Evolutionary conservation across 1,139 yeast genomes (phyloP), one percentile per base, ranked within the genome.

Genomic region (Zhuliangozyma blackwelliae): DNA sequence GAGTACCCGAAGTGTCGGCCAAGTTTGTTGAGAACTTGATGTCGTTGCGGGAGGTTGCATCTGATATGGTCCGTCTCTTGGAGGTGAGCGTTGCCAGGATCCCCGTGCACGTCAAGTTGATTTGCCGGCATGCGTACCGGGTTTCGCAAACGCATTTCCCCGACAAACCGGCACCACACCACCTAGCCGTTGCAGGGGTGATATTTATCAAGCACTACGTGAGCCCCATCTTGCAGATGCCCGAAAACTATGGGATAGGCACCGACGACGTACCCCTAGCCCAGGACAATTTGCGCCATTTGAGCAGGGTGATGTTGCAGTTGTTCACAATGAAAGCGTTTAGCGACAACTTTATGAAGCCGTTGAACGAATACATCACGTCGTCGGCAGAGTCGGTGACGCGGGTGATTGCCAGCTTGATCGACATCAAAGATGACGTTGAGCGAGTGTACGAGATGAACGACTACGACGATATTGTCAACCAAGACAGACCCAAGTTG

Each of bases 11-110:
- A 13, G 89, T 92, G 0, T 73, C 94, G 16, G 59, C 65, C 1
- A 68, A 72, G 30, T 92, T 88, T 55, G 82, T 92, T 28, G 62
- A 69, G 32, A 90, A 92, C 49, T 68, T 94, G 53, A 86, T 86
- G 62, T 66, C 68, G 28, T 63, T 94, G 39, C 74, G 98, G 53
- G 95, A 86, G 48, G 68, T 72, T 32, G 68, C 88, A 0, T 76
- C 85, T 12, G 78, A 78, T 38, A 63, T 85, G 10, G 46, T 70
- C 36, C 65, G 74, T 8, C 52, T 83, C 5, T 45, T 69, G 27
- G 56, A 56, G 61, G 66, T 36, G 52, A 60, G 34, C 25, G 53
- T 78, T 13, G 63, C 65, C 1, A 57, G 56, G 11, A 46, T 90
- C 10, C 97, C 98, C 1, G 61, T 74, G 33, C 67, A 73, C 80